Percentiles rank a stretch among this genome's conserved stretches.
Evolutionary conservation across 2,329 filamentous ascomycete species (phyloP).

Genomic region (Aspergillus neoniger): DNA sequence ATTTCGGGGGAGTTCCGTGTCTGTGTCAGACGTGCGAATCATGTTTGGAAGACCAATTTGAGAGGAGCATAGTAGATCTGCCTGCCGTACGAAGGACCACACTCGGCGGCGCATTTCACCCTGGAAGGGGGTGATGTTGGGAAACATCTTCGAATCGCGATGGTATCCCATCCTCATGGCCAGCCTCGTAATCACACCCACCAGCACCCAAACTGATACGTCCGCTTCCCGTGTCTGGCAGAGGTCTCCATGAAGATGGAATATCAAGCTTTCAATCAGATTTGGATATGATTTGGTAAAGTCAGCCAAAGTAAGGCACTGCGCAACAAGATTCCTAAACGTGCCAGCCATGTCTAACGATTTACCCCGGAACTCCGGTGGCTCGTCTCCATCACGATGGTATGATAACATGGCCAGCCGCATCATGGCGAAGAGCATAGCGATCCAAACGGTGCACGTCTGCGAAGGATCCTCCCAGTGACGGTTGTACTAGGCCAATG

Average conservation of each 20-base stretch:
- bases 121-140: slow-evolving; percentile 61
- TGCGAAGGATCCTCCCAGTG: slow-evolving; percentile 63
- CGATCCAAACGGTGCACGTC: slow-evolving; percentile 62
- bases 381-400: slow-evolving; percentile 62
- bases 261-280: slow-evolving; percentile 62
- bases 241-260: slow-evolving; percentile 65
- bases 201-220: slow-evolving; percentile 61
- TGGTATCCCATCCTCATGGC: slow-evolving; percentile 69
- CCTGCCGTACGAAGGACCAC: slow-evolving; percentile 55
- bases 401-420: slow-evolving; percentile 65
- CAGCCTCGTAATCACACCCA: slow-evolving; percentile 61
- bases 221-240: slow-evolving; percentile 61
- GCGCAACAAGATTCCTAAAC: slow-evolving; percentile 59
- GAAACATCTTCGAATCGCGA: slow-evolving; percentile 61
- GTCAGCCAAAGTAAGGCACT: slow-evolving; percentile 64
- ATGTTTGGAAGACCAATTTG: slow-evolving; percentile 69
- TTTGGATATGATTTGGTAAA: slow-evolving; percentile 63
- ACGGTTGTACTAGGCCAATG: slow-evolving; percentile 55
- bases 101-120: slow-evolving; percentile 59
- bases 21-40: slow-evolving; percentile 64
- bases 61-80: slow-evolving; percentile 66
- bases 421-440: slow-evolving; percentile 65
- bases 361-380: slow-evolving; percentile 62
- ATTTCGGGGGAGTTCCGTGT: slow-evolving; percentile 63
- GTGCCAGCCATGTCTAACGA: slow-evolving; percentile 50